Evolutionary conservation across 108 stramenopile species (phyloP), one percentile per base, ranked within the genome.

Genomic region (Schizochytrium sp.): DNA sequence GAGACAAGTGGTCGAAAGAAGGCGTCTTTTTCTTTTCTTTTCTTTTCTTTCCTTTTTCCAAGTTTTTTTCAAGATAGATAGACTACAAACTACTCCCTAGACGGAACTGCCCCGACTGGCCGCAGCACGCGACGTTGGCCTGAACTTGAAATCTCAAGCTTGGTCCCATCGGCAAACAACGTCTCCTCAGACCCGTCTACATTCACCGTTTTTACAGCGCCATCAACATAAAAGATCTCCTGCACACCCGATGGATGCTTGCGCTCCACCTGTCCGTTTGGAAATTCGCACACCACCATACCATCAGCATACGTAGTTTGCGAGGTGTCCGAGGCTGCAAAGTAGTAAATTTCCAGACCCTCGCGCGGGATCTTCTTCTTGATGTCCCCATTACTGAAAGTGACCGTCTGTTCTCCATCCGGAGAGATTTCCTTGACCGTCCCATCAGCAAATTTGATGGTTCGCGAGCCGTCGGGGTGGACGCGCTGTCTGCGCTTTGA

Each of bases 231-330:
- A 53, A 83, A 83, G 48, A 83, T 53, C 76, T 83, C 76, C 76
- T 53, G 48, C 19, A 28, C 4, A 23, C 76, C 76, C 6, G 45
- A 47, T 10, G 76, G 23, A 12, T 25, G 45, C 51, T 47, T 83
- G 12, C 76, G 76, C 76, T 83, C 76, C 6, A 83, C 51, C 28
- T 83, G 76, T 14, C 76, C 76, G 51, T 83, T 53, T 6, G 76
- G 51, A 34, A 83, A 83, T 83, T 83, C 76, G 16, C 45, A 83
- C 16, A 83, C 76, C 8, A 83, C 76, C 76, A 83, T 83, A 16
- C 76, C 76, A 23, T 83, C 76, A 12, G 45, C 6, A 45, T 83
- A 83, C 2, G 45, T 83, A 43, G 76, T 83, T 34, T 83, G 76
- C 51, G 76, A 53, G 23, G 51, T 83, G 48, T 83, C 76, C 45